Base-by-base conservation (phyloP, 75 land plant species). In the Cryptomeria japonica region DNA sequence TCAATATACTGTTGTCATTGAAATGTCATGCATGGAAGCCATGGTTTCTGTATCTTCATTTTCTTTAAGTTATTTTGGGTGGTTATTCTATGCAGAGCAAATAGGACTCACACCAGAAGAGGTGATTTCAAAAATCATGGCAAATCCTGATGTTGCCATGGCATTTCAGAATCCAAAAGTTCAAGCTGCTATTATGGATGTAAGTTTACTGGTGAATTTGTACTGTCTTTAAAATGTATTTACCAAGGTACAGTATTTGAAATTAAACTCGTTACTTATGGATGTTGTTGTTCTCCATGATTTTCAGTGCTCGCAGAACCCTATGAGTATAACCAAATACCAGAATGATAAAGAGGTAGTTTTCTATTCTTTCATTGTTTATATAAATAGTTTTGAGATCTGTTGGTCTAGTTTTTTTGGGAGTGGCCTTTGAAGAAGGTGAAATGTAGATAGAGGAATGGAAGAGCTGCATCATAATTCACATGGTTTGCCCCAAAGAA, bases 151-250 rank as follows among this genome's bases (percentile, higher is more conserved):
- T 14, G 93, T 98, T 87, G 99, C 99, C 18, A 89, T 93, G 92
- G 97, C 99, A 70, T 98, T 98, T 88, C 99, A 98, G 91, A 98
- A 95, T 84, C 99, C 99, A 25, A 96, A 88, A 93, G 96, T 98
- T 49, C 99, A 97, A 91, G 97, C 96, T 80, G 99, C 99, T 13
- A 96, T 98, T 82, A 94, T 98, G 95, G 99, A 98, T 88, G 99
- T 98, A 97, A 87, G 98, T 86, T 38, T 49, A 46, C 38, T 14
- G 58, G 83, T 83, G 16, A 53, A 38, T 88, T 9, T 56, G 77
- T 14, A 7, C 9, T 83, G 13, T 70, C 39, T 44, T 83, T n/a
- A 7, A 28, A 9, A n/a, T 19, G 31, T 41, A 36, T 41, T 55
- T 61, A 39, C 87, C 18, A 51, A 37, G 19, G 19, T 37, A 37